phyloP scores from a whole-genome alignment of 208 protist genomes.

The Porcisia deanei region DNA sequence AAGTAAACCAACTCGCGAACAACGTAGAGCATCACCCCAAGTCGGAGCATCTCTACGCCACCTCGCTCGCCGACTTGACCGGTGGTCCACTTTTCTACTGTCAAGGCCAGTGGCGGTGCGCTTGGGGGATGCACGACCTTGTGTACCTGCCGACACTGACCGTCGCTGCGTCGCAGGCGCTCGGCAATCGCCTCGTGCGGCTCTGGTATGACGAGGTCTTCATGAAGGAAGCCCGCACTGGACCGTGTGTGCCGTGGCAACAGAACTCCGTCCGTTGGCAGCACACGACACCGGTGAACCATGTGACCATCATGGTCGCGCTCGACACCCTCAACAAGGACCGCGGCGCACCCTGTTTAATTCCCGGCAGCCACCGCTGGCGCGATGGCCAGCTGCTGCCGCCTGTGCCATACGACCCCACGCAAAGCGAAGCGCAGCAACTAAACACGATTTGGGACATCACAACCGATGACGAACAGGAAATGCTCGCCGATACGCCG shows the following conservation, averaged over 20 bases:
- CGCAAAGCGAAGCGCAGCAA: slow-evolving; percentile 67
- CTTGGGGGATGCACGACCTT: slow-evolving; percentile 88
- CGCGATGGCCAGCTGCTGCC: slow-evolving; percentile 68
- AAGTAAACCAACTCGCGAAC: slow-evolving; percentile 81
- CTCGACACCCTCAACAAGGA: slow-evolving; percentile 84
- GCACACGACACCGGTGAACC: slow-evolving; percentile 69
- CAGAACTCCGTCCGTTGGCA: slow-evolving; percentile 87
- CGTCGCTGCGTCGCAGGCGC: slow-evolving; percentile 78
- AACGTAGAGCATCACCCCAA: slow-evolving; percentile 87
- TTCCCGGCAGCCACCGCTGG: slow-evolving; percentile 85
- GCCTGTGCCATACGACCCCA: slow-evolving; percentile 69
- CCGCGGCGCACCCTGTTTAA: slow-evolving; percentile 78
- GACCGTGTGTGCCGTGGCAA: slow-evolving; percentile 82
- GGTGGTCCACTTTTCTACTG: slow-evolving; percentile 84
- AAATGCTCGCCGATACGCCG: slow-evolving; percentile 84
- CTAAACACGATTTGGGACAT: slow-evolving; percentile 88
- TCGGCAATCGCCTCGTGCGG: slow-evolving; percentile 76
- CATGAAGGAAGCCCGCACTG: slow-evolving; percentile 72
- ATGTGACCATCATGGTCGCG: slow-evolving; percentile 77
- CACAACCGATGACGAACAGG: slow-evolving; percentile 71
- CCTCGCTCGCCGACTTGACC: slow-evolving; percentile 73
- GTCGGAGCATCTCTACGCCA: slow-evolving; percentile 79
- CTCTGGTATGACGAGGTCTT: slow-evolving; percentile 89
- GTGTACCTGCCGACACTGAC: slow-evolving; percentile 80
- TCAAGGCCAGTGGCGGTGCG: slow-evolving; percentile 81